These are phyloP conservation scores for Cutaneotrichosporon cavernicola DNA, from an alignment of 1,284 basidiomycete species.

Conservation along the genomic window DNA sequence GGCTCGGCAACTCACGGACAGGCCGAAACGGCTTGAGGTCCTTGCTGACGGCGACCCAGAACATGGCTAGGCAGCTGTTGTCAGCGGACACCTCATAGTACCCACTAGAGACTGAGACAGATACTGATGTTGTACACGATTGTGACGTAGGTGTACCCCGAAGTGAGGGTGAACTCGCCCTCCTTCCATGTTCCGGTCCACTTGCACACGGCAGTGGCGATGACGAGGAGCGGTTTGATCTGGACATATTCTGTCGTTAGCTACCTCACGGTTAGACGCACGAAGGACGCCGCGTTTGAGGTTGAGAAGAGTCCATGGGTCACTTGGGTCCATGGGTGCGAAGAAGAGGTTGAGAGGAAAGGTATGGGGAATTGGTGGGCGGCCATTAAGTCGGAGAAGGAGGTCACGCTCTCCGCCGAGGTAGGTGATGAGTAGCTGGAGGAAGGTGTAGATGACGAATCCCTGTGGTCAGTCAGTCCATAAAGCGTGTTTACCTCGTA, in stretches of 20 bases:
- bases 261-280: slow-evolving; percentile 55
- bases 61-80: slow-evolving; percentile 83
- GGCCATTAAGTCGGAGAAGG: slow-evolving; percentile 84
- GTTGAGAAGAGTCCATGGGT: slow-evolving; percentile 90
- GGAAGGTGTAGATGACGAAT: slow-evolving; percentile 94
- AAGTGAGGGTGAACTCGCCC: slow-evolving; percentile 75
- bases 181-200: slow-evolving; percentile 84
- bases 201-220: slow-evolving; percentile 82
- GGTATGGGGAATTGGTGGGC: slow-evolving; percentile 79
- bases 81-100: slow-evolving; percentile 56
- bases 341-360: slow-evolving; percentile 77
- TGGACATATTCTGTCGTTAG: slow-evolving; percentile 82
- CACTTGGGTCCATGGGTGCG: slow-evolving; percentile 76
- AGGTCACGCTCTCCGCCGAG: slow-evolving; percentile 91
- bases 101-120: slow-evolving; percentile 53
- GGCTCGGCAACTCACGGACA: slow-evolving; percentile 46
- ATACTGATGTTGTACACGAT: slow-evolving; percentile 66
- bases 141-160: slow-evolving; percentile 89
- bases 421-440: slow-evolving; percentile 76
- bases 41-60: slow-evolving; percentile 84
- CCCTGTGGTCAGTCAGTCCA: slow-evolving; percentile 59
- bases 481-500: slow-evolving; percentile 70
- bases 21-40: slow-evolving; percentile 84
- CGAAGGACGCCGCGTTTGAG: slow-evolving; percentile 93
- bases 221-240: slow-evolving; percentile 85